Percentiles rank a stretch among this genome's conserved stretches.
Evolutionary conservation across 129 eudicot genomes (phyloP).

Genomic region (Kitagawia praeruptora): DNA sequence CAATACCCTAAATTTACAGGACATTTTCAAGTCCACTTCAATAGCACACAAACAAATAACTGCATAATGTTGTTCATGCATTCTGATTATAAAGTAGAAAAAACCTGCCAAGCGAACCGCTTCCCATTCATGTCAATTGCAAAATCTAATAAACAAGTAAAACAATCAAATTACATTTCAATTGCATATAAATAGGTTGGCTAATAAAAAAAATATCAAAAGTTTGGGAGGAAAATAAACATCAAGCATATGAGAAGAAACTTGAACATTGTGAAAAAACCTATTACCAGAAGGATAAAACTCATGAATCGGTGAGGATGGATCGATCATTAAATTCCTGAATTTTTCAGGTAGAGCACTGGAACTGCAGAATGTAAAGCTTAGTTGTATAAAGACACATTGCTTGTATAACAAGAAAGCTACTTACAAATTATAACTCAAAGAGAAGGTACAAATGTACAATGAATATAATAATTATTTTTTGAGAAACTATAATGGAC

Average conservation of each 20-base stretch:
- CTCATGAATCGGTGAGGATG: conserved; percentile 71
- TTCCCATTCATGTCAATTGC: conserved; percentile 95
- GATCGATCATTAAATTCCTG: conserved; percentile 78
- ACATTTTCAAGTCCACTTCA: conserved; percentile 5
- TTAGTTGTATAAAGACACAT: not conserved
- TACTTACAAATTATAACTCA: not conserved
- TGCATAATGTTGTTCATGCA: not conserved
- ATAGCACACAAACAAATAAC: conserved; percentile 1
- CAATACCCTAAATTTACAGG: conserved; percentile 59
- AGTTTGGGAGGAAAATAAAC: not conserved
- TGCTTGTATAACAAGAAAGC: not conserved
- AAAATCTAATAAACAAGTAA: conserved; percentile 45
- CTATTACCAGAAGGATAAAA: conserved; percentile 78
- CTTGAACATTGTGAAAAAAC: not conserved
- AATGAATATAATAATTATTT: not conserved
- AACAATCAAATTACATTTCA: conserved; percentile 4
- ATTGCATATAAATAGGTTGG: not conserved
- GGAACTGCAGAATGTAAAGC: conserved; percentile 44
- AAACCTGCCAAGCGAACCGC: conserved; percentile 97
- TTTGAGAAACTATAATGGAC: conserved; percentile 18
- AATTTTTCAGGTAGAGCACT: conserved; percentile 75
- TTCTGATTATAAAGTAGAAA: not conserved
- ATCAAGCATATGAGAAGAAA: not conserved
- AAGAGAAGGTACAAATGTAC: not conserved
- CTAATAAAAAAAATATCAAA: not conserved